Percentiles rank a stretch among this genome's conserved stretches.
Evolutionary conservation across 2,329 filamentous ascomycete species (phyloP).

Genomic region (Colletotrichum sp.): DNA sequence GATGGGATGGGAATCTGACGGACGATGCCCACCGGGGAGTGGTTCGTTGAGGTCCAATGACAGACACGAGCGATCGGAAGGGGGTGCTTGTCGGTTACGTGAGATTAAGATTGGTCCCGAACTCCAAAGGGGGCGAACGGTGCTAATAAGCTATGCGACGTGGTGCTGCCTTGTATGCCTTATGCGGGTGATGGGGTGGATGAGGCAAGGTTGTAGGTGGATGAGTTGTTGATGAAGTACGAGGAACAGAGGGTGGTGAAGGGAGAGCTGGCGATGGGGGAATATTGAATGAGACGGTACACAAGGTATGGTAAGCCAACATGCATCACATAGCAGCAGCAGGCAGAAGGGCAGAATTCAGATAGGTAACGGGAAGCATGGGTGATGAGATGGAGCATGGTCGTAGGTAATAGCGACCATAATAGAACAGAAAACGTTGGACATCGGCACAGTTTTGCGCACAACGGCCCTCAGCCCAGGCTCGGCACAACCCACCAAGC

Average conservation of each 20-base stretch:
- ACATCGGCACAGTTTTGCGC: slow-evolving; percentile 6
- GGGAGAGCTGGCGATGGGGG: not conserved
- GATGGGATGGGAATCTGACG: slow-evolving; percentile 9
- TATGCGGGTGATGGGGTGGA: not conserved
- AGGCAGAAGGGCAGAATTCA: not conserved
- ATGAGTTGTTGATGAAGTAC: not conserved
- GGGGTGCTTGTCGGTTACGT: slow-evolving; percentile 2
- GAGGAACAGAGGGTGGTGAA: not conserved
- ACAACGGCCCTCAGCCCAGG: not conserved
- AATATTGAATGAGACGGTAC: not conserved
- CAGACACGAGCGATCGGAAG: not conserved
- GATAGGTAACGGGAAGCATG: not conserved
- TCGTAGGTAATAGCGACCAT: not conserved
- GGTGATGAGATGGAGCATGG: slow-evolving; percentile 5
- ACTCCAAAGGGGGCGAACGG: not conserved
- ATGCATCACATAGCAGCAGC: not conserved
- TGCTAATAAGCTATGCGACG: not conserved
- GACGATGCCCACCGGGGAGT: not conserved
- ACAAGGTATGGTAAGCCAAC: not conserved
- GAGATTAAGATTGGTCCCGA: slow-evolving; percentile 6
- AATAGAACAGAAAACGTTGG: not conserved
- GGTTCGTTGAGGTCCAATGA: not conserved
- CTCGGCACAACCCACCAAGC: slow-evolving; percentile 17
- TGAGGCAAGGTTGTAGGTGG: not conserved
- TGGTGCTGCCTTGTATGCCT: not conserved